Evolutionary conservation across 164 flowering plant genomes (phyloP).

Genomic region (Protea cynaroides): DNA sequence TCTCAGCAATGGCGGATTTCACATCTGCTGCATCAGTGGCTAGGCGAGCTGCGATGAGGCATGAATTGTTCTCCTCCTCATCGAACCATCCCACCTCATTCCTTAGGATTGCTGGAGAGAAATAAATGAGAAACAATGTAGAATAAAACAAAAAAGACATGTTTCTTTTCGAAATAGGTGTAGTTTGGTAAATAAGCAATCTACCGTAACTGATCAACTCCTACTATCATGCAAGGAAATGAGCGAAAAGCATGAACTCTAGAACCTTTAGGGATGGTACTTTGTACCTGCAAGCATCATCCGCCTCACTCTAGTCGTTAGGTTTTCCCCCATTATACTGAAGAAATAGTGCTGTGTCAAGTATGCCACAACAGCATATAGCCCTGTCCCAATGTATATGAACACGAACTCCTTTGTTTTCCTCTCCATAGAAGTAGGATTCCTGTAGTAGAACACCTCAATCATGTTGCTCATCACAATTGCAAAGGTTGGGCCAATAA

Average conservation of each 20-base stretch:
- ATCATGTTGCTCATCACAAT: conserved; percentile 99
- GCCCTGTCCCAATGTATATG: conserved; percentile 87
- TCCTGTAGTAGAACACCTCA: conserved; percentile 88
- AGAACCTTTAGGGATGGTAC: no score
- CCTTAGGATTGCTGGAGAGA: conserved; percentile 67
- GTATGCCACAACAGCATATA: conserved; percentile 90
- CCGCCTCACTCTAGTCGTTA: conserved; percentile 89
- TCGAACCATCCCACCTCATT: conserved; percentile 99
- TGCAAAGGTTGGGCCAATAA: conserved; percentile 92
- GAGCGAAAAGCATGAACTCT: no score
- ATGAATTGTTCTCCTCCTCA: conserved; percentile 91
- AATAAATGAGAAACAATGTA: neutral
- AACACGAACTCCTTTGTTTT: conserved; percentile 87
- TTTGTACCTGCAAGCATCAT: conserved; percentile 95
- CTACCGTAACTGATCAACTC: no score
- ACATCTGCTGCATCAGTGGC: conserved; percentile 97
- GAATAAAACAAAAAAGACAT: no score
- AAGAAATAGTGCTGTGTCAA: conserved; percentile 94
- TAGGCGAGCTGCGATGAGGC: conserved; percentile 81
- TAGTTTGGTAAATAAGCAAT: no score
- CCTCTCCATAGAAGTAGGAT: conserved; percentile 69
- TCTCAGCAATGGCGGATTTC: conserved; percentile 91
- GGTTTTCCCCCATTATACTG: conserved; percentile 94
- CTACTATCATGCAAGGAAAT: no score
- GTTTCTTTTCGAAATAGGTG: no score